Evolutionary conservation across 805 yeast genomes (phyloP).

Genomic region (Hanseniaspora guilliermondii): DNA sequence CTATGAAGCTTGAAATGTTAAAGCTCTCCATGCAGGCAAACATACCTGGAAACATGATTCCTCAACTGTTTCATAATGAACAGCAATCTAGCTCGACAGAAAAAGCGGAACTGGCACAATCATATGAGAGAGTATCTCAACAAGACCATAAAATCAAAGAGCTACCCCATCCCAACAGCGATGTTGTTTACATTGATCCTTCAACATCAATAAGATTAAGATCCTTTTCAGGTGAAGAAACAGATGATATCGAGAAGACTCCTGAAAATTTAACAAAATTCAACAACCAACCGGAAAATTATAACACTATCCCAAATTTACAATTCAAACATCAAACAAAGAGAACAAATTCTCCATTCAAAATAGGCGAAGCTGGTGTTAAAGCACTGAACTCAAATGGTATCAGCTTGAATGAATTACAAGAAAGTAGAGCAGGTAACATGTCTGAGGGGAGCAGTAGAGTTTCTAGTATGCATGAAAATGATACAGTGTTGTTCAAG

Average conservation of each 20-base stretch:
- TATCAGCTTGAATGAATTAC: conserved; percentile 10
- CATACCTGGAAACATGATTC: conserved; percentile 53
- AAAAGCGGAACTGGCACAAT: background rate
- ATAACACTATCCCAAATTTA: background rate
- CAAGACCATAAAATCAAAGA: background rate
- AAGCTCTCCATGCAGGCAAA: conserved; percentile 49
- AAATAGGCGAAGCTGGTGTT: conserved; percentile 61
- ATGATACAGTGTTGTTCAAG: background rate
- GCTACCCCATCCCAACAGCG: conserved; percentile 14
- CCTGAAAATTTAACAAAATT: background rate
- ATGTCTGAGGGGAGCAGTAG: background rate
- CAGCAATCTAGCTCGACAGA: background rate
- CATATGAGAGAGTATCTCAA: background rate
- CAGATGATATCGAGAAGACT: background rate
- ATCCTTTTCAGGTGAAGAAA: background rate
- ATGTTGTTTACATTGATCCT: conserved; percentile 11
- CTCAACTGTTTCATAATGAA: conserved; percentile 37
- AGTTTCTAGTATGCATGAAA: background rate
- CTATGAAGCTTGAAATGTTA: conserved; percentile 51
- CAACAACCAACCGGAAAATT: background rate
- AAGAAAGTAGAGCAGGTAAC: background rate
- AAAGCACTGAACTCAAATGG: conserved; percentile 32
- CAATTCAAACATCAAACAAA: conserved; percentile 15
- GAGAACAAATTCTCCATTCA: conserved; percentile 54
- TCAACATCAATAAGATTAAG: conserved; percentile 5